These are phyloP conservation scores for Colletotrichum sp. DNA, from an alignment of 2,329 filamentous ascomycete genomes.

Conservation along the genomic window DNA sequence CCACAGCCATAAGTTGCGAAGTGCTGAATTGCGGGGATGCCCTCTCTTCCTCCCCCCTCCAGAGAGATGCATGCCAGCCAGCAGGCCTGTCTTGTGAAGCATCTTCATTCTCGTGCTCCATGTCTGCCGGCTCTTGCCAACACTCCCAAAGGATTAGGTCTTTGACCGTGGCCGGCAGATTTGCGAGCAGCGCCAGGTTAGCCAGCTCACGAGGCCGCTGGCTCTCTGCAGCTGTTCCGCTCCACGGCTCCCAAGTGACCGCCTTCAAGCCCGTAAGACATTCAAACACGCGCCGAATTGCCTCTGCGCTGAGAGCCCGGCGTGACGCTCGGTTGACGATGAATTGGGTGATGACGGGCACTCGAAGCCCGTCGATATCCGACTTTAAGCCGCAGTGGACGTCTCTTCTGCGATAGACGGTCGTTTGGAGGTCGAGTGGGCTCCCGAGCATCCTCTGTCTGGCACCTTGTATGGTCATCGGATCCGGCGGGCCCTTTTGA, in stretches of 20 bases:
- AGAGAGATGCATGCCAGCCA: not conserved
- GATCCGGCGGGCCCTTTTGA: not conserved
- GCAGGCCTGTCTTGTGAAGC: not conserved
- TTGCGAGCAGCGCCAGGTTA: not conserved
- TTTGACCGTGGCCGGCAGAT: not conserved
- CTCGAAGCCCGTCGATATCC: not conserved
- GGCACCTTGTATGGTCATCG: not conserved
- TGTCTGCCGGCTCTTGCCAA: not conserved
- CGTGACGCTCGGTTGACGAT: not conserved
- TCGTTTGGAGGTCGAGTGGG: not conserved
- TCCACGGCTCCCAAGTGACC: not conserved
- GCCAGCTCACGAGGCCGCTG: not conserved
- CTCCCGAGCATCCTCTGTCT: not conserved
- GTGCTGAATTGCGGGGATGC: not conserved
- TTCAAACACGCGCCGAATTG: not conserved
- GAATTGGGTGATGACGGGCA: not conserved
- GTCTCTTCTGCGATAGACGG: not conserved
- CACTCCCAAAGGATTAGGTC: not conserved
- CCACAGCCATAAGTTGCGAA: not conserved
- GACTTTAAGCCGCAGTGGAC: not conserved
- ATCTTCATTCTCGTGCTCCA: not conserved
- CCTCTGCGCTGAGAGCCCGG: not conserved
- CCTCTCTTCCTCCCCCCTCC: not conserved
- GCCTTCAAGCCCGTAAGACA: accelerated
- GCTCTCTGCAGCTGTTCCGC: not conserved